Conservation (phyloP, 1,284 basidiomycete genomes). For the Malassezia pachydermatis region DNA sequence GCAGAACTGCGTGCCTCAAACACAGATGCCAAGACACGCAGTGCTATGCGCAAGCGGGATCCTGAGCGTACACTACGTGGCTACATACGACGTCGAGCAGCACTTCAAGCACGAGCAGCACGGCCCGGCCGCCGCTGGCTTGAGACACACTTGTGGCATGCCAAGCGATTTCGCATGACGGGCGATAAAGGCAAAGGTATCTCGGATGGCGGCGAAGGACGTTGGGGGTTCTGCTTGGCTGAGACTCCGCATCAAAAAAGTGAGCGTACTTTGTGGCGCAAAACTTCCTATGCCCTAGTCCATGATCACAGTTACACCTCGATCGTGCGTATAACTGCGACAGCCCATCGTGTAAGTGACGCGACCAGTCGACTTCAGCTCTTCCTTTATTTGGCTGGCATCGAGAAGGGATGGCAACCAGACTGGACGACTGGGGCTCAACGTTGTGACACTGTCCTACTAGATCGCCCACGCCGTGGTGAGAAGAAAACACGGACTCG, state of each 20-base stretch:
- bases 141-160: conserved; percentile 47
- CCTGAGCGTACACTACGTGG: conserved; percentile 24
- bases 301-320: conserved; percentile 39
- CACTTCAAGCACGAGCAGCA: conserved; percentile 24
- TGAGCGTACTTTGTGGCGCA: conserved; percentile 31
- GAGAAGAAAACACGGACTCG: background rate
- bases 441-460: conserved; percentile 4
- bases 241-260: conserved; percentile 42
- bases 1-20: conserved; percentile 40
- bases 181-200: conserved; percentile 27
- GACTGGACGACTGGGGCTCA: conserved; percentile 7
- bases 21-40: conserved; percentile 28
- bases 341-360: conserved; percentile 1
- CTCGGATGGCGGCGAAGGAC: conserved; percentile 19
- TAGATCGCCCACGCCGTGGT: background rate
- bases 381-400: conserved; percentile 4
- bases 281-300: conserved; percentile 20
- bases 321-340: conserved; percentile 22
- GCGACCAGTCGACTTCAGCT: conserved; percentile 13
- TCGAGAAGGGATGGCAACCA: conserved; percentile 14
- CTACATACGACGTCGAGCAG: conserved; percentile 23
- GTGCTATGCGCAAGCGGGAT: conserved; percentile 26
- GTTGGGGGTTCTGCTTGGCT: conserved; percentile 36
- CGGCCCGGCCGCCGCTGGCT: conserved; percentile 32
- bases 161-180: conserved; percentile 45